These are phyloP conservation scores for Tuber aestivum DNA, from an alignment of 495 filamentous ascomycete species.

Conservation along the genomic window DNA sequence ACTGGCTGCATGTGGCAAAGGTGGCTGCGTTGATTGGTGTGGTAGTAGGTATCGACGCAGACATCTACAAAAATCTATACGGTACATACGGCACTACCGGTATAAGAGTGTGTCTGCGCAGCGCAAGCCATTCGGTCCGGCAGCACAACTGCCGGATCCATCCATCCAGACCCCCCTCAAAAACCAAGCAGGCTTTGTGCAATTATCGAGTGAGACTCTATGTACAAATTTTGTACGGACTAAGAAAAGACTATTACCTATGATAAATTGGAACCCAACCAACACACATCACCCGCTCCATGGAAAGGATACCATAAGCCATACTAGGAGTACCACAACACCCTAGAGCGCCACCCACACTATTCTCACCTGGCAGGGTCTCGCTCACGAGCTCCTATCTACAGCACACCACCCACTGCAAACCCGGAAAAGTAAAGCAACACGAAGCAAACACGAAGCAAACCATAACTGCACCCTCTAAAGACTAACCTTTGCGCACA, in stretches of 20 bases:
- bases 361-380: not conserved
- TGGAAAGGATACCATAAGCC: not conserved
- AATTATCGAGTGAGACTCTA: not conserved
- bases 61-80: not conserved
- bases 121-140: not conserved
- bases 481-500: not conserved
- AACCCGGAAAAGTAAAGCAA: not conserved
- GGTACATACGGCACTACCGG: not conserved
- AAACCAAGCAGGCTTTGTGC: not conserved
- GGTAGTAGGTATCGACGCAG: not conserved
- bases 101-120: not conserved
- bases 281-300: not conserved
- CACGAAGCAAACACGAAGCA: not conserved
- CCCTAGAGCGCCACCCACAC: not conserved
- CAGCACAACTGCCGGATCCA: not conserved
- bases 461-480: not conserved
- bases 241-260: not conserved
- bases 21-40: not conserved
- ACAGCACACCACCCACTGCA: not conserved
- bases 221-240: not conserved
- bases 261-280: not conserved
- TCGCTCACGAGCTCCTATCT: not conserved
- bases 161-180: not conserved
- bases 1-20: not conserved
- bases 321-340: not conserved